Evolutionary conservation across 768 basidiomycete genomes (phyloP).

Genomic region (Suillus tomentosus): DNA sequence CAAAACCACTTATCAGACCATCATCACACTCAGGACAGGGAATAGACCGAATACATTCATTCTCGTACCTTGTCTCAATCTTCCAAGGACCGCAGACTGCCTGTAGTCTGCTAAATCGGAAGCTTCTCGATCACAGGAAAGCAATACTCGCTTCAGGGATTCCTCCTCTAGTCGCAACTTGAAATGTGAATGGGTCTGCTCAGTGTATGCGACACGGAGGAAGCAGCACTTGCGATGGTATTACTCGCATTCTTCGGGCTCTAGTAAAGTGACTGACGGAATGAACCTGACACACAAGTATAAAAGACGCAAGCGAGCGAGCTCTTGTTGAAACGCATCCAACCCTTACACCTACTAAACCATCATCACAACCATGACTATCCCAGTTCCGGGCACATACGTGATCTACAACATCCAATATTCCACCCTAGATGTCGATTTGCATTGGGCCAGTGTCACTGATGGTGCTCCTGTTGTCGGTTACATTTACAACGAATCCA

Average conservation of each 20-base stretch:
- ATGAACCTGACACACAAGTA: neutral
- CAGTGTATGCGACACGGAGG: neutral
- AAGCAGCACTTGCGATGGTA: neutral
- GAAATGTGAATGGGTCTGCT: neutral
- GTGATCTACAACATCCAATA: conserved; percentile 6
- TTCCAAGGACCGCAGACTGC: neutral
- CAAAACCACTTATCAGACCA: neutral
- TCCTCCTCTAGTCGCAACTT: neutral
- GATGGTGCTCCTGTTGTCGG: neutral
- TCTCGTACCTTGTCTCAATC: neutral
- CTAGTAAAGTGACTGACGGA: neutral
- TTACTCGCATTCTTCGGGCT: neutral
- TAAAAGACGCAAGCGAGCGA: neutral
- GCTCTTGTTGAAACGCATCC: neutral
- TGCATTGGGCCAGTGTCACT: neutral
- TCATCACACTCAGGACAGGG: neutral
- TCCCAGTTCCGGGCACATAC: conserved; percentile 2
- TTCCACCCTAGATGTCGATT: neutral
- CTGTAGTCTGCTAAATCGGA: neutral
- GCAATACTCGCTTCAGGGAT: neutral
- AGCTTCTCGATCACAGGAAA: neutral
- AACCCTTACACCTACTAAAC: neutral
- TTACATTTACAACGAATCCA: neutral
- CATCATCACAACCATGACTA: neutral
- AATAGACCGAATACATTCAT: neutral